Conservation (phyloP, 352 stramenopile species). For the Phytophthora megakarya region DNA sequence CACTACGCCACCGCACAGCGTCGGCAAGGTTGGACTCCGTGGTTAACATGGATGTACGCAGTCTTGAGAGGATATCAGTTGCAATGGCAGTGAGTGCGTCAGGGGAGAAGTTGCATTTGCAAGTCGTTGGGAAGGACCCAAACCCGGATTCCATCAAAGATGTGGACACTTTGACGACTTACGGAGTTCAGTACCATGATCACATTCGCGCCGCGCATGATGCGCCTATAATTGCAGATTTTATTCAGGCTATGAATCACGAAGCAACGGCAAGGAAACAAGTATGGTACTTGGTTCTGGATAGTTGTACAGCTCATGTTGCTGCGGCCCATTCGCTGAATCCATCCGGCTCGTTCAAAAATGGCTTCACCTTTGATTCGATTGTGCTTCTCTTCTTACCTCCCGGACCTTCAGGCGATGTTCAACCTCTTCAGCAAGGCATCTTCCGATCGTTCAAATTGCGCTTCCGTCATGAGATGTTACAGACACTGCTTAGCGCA, state of each 20-base stretch:
- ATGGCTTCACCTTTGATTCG: conserved; percentile 67
- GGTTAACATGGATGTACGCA: conserved; percentile 55
- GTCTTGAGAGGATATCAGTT: conserved; percentile 58
- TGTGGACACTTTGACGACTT: conserved; percentile 39
- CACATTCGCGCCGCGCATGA: conserved; percentile 58
- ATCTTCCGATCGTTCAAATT: conserved; percentile 65
- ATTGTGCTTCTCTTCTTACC: conserved; percentile 72
- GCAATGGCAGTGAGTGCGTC: conserved; percentile 61
- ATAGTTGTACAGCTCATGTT: conserved; percentile 67
- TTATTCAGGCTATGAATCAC: conserved; percentile 63
- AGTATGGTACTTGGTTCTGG: conserved; percentile 72
- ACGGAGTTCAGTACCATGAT: conserved; percentile 51
- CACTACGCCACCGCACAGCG: conserved; percentile 54
- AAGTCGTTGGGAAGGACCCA: conserved; percentile 58
- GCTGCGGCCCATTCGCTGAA: conserved; percentile 66
- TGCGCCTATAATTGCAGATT: conserved; percentile 53
- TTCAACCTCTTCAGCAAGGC: conserved; percentile 67
- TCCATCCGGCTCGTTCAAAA: conserved; percentile 57
- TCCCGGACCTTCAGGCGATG: conserved; percentile 38
- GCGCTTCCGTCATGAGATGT: conserved; percentile 63
- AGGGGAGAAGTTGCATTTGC: conserved; percentile 66
- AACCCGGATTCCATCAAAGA: conserved; percentile 44
- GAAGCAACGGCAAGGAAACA: conserved; percentile 62
- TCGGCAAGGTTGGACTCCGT: conserved; percentile 38
- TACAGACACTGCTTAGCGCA: conserved; percentile 50